Evolutionary conservation across 2,329 filamentous ascomycete species (phyloP).

Genomic region (Rhynchosporium secalis): DNA sequence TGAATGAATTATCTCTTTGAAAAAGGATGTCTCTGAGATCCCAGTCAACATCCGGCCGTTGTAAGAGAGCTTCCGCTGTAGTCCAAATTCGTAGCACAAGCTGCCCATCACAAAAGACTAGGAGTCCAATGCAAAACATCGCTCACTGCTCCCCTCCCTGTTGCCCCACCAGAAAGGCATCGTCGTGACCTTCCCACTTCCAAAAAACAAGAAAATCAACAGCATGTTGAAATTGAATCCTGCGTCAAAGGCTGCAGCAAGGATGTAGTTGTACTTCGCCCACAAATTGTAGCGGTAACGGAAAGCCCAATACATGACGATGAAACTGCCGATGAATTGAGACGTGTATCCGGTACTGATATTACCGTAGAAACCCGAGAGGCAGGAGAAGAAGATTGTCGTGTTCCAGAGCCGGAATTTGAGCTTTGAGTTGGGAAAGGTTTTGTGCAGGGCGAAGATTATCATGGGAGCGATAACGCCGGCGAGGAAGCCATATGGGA

Average conservation of each 20-base stretch:
- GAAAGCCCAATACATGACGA: conserved; percentile 61
- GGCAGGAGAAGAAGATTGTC: conserved; percentile 60
- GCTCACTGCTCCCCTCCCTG: conserved; percentile 54
- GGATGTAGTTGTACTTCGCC: conserved; percentile 61
- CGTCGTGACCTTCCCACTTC: conserved; percentile 53
- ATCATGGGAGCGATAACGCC: conserved; percentile 48
- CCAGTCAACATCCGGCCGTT: no score
- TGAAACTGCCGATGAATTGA: conserved; percentile 57
- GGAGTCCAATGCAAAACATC: conserved; percentile 54
- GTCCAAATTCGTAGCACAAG: no score
- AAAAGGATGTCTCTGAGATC: no score
- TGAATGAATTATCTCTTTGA: no score
- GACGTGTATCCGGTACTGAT: conserved; percentile 59
- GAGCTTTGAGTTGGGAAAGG: conserved; percentile 51
- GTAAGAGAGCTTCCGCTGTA: no score
- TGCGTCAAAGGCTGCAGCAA: conserved; percentile 63
- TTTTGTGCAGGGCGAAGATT: conserved; percentile 52
- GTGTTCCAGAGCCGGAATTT: conserved; percentile 58
- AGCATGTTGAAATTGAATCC: conserved; percentile 63
- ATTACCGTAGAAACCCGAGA: conserved; percentile 60
- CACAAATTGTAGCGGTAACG: conserved; percentile 56
- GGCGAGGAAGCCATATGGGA: conserved; percentile 55
- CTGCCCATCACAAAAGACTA: background rate
- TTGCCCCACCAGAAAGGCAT: conserved; percentile 68
- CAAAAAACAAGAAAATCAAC: conserved; percentile 60